Evolutionary conservation across 306 rosid genomes (phyloP).

Genomic region (Vicia faba): DNA sequence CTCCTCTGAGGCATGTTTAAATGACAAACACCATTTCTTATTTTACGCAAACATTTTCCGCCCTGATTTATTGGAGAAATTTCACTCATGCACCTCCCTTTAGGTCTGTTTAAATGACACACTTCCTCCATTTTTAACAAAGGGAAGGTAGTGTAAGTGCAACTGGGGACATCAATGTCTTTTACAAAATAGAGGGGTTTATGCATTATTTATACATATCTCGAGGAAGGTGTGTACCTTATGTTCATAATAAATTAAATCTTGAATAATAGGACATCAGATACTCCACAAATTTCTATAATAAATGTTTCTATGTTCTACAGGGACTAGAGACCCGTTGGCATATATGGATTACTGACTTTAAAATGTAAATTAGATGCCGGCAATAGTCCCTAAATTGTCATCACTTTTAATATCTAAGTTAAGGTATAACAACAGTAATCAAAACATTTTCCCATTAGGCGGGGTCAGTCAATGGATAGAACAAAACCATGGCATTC

Average conservation of each 20-base stretch:
- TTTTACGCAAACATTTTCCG: neutral
- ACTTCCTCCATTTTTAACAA: neutral
- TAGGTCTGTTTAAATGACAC: neutral
- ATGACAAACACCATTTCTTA: neutral
- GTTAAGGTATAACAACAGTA: conserved; percentile 11
- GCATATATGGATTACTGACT: conserved; percentile 11
- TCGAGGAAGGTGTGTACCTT: neutral
- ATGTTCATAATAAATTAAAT: conserved; percentile 1
- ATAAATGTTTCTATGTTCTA: conserved; percentile 10
- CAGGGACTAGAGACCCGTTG: conserved; percentile 16
- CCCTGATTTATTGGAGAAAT: neutral
- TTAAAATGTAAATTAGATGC: conserved; percentile 1
- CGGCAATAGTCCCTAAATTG: conserved; percentile 15
- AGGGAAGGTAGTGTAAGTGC: neutral
- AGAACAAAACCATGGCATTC: conserved; percentile 1
- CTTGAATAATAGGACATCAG: conserved; percentile 3
- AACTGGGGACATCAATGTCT: neutral
- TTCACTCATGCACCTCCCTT: neutral
- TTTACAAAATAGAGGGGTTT: neutral
- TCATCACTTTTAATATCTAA: conserved; percentile 23
- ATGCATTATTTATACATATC: neutral
- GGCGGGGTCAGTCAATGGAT: conserved; percentile 2
- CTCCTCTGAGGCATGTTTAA: neutral
- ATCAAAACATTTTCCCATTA: conserved; percentile 13
- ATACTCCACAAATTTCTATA: neutral